Evolutionary conservation across 495 filamentous ascomycete genomes (phyloP).

Genomic region (Astrocystis sublimbata): DNA sequence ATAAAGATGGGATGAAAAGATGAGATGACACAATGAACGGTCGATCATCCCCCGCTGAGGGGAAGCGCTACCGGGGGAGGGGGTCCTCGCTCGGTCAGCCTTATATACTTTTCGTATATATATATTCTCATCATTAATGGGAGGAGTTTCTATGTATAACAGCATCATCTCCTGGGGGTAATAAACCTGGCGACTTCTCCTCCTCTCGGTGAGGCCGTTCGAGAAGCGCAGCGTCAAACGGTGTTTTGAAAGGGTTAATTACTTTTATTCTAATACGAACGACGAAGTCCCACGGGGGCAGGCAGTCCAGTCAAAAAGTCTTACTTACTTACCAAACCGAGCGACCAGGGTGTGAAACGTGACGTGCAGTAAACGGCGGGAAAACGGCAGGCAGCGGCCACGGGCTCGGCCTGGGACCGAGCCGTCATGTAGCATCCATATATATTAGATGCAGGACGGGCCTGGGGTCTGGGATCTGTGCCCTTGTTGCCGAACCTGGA

Average conservation of each 20-base stretch:
- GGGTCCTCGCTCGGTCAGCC: not conserved
- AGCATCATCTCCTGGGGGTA: not conserved
- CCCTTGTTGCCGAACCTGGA: not conserved
- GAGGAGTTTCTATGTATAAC: constrained; percentile 9
- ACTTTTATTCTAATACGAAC: not conserved
- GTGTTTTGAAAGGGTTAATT: not conserved
- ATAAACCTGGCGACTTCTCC: not conserved
- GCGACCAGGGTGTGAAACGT: constrained; percentile 17
- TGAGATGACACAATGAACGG: too few relatives aligned
- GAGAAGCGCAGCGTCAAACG: not conserved
- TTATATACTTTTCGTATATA: too few relatives aligned
- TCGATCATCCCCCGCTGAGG: not conserved
- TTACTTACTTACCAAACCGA: too few relatives aligned
- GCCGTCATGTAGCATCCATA: constrained; percentile 17
- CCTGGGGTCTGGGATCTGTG: constrained; percentile 8
- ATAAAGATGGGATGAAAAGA: not conserved
- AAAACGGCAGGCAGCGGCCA: too few relatives aligned
- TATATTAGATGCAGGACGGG: constrained; percentile 14
- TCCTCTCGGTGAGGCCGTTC: not conserved
- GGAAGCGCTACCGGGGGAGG: not conserved
- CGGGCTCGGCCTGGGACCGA: constrained; percentile 14
- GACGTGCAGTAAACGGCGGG: constrained; percentile 2
- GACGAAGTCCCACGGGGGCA: constrained; percentile 2
- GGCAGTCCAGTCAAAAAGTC: too few relatives aligned
- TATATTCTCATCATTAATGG: too few relatives aligned